Evolutionary conservation across 148 eudicot species (phyloP).

Genomic region (Nepenthes mirabilis): DNA sequence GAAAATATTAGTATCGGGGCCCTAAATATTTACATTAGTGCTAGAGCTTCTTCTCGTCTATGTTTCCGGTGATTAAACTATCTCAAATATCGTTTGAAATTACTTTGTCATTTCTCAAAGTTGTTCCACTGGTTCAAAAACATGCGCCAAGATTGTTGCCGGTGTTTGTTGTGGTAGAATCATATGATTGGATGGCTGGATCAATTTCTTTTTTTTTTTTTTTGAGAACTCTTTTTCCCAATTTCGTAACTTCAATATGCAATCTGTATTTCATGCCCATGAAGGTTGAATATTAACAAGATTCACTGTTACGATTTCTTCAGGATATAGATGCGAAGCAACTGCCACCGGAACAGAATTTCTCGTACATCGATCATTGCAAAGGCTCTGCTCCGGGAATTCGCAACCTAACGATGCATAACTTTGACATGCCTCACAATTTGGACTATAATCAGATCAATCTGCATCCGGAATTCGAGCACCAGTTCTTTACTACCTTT

Average conservation of each 20-base stretch:
- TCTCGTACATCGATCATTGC: conserved; percentile 36
- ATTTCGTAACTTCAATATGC: neutral
- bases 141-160: no score
- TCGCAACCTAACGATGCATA: conserved; percentile 28
- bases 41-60: no score
- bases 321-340: conserved; percentile 46
- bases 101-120: no score
- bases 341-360: conserved; percentile 37
- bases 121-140: no score
- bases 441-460: conserved; percentile 49
- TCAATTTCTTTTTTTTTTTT: neutral
- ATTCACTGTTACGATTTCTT: conserved; percentile 10
- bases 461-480: conserved; percentile 42
- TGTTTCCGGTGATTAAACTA: no score
- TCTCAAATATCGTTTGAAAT: no score
- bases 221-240: neutral
- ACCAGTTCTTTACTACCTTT: conserved; percentile 38
- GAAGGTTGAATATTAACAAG: neutral
- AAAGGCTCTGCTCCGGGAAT: conserved; percentile 36
- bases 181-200: neutral
- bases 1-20: no score
- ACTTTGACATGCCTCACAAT: conserved; percentile 35
- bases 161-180: no score
- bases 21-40: no score
- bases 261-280: neutral